Evolutionary conservation across 306 rosid species (phyloP).

Genomic region (Albizia julibrissin): DNA sequence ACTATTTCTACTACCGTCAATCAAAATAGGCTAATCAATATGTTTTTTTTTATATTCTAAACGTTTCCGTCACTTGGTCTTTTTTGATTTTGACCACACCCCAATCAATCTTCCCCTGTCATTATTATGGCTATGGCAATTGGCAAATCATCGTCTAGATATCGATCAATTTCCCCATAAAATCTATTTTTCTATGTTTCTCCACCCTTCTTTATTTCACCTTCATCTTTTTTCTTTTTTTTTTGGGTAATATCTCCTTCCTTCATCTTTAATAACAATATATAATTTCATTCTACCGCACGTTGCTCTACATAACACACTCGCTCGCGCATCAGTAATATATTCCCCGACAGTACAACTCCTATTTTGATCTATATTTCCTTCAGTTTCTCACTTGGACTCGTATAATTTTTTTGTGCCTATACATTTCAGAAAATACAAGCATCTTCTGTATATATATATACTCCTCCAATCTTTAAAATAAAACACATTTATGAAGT

Average conservation of each 20-base stretch:
- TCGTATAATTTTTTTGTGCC: neutral
- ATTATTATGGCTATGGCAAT: slow-evolving; percentile 14
- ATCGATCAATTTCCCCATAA: neutral
- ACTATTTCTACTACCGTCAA: too few relatives aligned
- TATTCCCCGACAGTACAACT: neutral
- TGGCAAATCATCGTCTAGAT: slow-evolving; percentile 21
- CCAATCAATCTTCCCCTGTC: slow-evolving; percentile 30
- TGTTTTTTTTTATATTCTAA: slow-evolving; percentile 18
- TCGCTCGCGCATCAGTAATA: too few relatives aligned
- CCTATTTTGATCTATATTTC: neutral
- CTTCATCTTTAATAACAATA: neutral
- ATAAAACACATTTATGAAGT: too few relatives aligned
- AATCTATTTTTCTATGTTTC: neutral
- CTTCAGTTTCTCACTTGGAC: neutral
- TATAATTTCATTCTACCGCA: neutral
- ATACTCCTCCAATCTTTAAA: too few relatives aligned
- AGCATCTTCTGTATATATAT: neutral
- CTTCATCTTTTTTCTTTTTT: neutral
- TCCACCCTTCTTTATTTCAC: neutral
- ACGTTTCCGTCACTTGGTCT: neutral
- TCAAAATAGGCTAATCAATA: neutral
- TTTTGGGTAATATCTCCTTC: too few relatives aligned
- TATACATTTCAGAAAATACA: neutral
- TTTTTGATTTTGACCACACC: slow-evolving; percentile 43
- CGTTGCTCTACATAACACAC: neutral